Conservation (phyloP, 768 basidiomycete genomes). For the Hypholoma fasciculare region DNA sequence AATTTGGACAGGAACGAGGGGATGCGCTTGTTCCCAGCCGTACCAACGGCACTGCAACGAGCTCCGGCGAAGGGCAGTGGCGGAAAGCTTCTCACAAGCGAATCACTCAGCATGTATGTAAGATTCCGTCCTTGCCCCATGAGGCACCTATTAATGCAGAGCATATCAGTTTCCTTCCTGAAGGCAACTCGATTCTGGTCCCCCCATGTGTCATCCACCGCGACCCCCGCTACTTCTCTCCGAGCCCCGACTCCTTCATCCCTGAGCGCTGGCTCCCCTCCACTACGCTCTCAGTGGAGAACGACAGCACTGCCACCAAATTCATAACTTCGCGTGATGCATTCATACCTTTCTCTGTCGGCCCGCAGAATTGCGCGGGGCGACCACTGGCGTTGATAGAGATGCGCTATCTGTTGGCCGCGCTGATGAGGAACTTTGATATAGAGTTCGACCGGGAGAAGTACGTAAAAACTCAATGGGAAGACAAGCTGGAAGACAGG, state of each 20-base stretch:
- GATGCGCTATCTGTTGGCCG: slow-evolving; percentile 28
- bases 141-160: background rate
- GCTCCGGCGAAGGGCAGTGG: slow-evolving; percentile 28
- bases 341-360: slow-evolving; percentile 38
- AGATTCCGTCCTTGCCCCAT: background rate
- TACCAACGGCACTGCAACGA: slow-evolving; percentile 31
- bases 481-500: slow-evolving; percentile 25
- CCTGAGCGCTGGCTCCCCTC: slow-evolving; percentile 35
- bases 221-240: slow-evolving; percentile 36
- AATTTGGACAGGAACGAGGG: slow-evolving; percentile 31
- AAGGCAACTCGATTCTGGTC: slow-evolving; percentile 36
- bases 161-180: slow-evolving; percentile 32
- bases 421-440: slow-evolving; percentile 28
- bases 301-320: slow-evolving; percentile 8
- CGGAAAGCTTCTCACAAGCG: slow-evolving; percentile 17
- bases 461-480: slow-evolving; percentile 23
- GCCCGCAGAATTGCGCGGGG: slow-evolving; percentile 51
- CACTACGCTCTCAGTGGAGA: background rate
- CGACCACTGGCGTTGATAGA: slow-evolving; percentile 28
- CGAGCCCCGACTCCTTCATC: slow-evolving; percentile 32
- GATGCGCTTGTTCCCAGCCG: slow-evolving; percentile 35
- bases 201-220: slow-evolving; percentile 34
- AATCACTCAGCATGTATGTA: background rate
- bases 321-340: slow-evolving; percentile 22
- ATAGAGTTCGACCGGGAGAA: slow-evolving; percentile 24